Conservation (phyloP, 148 eudicot species). For the Heliamphora exappendiculata region DNA sequence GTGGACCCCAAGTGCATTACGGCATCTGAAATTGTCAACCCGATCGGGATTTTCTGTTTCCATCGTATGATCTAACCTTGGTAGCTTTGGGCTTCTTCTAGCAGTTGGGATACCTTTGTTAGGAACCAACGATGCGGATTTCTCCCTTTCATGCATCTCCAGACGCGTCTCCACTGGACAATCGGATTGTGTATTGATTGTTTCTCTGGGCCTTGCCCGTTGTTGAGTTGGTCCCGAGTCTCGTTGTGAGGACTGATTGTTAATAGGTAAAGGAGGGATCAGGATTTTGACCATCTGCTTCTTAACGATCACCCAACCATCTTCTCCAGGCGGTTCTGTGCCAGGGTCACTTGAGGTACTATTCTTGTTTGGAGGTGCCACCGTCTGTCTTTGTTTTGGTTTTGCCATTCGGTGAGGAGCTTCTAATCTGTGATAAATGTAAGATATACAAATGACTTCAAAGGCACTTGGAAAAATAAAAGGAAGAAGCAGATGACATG, state of each 20-base stretch:
- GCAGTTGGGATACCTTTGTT: conserved; percentile 22
- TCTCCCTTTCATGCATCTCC: conserved; percentile 20
- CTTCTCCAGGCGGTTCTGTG: conserved; percentile 31
- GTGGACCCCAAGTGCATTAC: conserved; percentile 12
- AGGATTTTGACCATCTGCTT: conserved; percentile 61
- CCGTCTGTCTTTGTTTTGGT: conserved; percentile 26
- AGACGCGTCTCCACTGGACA: conserved; percentile 14
- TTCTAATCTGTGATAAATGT: conserved; percentile 5
- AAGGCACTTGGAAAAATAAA: not conserved
- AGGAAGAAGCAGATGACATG: not conserved
- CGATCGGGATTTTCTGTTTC: conserved; percentile 9
- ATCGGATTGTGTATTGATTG: conserved; percentile 16
- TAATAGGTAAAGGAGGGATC: conserved; percentile 49
- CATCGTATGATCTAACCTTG: conserved; percentile 1
- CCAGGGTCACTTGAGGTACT: conserved; percentile 19
- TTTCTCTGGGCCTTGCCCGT: conserved; percentile 11
- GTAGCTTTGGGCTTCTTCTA: conserved; percentile 15
- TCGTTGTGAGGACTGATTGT: conserved; percentile 21
- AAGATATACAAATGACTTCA: not conserved
- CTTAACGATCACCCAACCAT: conserved; percentile 75
- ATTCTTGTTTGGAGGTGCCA: conserved; percentile 18
- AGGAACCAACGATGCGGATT: conserved; percentile 19
- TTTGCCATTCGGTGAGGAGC: conserved; percentile 29
- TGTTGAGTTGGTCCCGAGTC: conserved; percentile 27
- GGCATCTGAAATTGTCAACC: conserved; percentile 9